Percentiles rank a stretch among this genome's conserved stretches.
Evolutionary conservation across 305 asterid genomes (phyloP).

Genomic region (Petunia hybrid): DNA sequence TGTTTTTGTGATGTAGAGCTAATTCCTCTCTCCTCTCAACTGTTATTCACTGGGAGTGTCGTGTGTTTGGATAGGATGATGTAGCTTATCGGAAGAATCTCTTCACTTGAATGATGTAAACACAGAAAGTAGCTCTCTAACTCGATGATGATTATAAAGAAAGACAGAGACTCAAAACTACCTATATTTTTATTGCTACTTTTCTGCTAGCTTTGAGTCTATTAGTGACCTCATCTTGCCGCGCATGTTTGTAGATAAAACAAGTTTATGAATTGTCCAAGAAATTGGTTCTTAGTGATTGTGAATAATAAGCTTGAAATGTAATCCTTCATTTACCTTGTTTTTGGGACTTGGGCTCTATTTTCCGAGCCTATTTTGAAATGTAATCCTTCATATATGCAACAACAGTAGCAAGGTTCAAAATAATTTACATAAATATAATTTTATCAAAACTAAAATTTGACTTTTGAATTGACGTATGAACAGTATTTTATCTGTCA

Average conservation of each 20-base stretch:
- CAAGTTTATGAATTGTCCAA: neutral
- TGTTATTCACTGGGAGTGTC: neutral
- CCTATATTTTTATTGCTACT: neutral
- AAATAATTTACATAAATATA: neutral
- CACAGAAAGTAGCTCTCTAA: conserved; percentile 13
- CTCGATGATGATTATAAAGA: neutral
- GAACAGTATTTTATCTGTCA: neutral
- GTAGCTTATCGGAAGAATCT: neutral
- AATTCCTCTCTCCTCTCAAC: neutral
- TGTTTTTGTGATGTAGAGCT: neutral
- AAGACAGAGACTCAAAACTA: neutral
- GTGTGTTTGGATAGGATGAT: neutral
- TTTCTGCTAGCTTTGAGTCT: neutral
- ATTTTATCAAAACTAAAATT: neutral
- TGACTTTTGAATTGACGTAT: neutral
- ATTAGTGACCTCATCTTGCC: neutral
- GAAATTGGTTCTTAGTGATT: neutral
- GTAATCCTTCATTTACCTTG: neutral
- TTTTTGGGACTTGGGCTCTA: neutral
- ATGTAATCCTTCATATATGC: too few species aligned
- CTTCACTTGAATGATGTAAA: neutral
- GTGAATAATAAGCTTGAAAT: neutral
- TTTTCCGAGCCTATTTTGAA: neutral
- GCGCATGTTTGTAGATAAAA: neutral
- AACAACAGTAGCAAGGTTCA: too few species aligned